phyloP scores from a whole-genome alignment of 495 filamentous ascomycete genomes.

The Lepidopterella palustris region DNA sequence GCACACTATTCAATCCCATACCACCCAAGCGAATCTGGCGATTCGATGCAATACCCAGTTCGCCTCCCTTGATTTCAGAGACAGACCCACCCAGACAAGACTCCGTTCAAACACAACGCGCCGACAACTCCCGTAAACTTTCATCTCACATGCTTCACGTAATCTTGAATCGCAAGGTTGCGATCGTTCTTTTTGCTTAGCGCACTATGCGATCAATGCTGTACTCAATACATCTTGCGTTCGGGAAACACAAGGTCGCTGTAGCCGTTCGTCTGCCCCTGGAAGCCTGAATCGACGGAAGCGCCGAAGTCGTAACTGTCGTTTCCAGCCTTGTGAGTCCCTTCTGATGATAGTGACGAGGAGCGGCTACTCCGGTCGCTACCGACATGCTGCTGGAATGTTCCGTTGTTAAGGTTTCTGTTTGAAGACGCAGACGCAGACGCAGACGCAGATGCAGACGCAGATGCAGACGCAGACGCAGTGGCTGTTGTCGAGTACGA shows the following conservation, averaged over 20 bases:
- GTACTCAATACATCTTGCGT: slow-evolving; percentile 25
- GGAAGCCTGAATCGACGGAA: slow-evolving; percentile 12
- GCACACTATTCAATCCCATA: neutral
- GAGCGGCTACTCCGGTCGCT: slow-evolving; percentile 25
- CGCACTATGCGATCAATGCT: neutral
- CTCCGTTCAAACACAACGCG: slow-evolving; percentile 3
- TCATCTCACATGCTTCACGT: slow-evolving; percentile 5
- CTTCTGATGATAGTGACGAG: slow-evolving; percentile 22
- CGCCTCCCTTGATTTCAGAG: neutral
- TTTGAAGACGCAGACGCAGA: neutral
- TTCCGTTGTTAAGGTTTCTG: slow-evolving; percentile 7
- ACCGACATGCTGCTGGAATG: slow-evolving; percentile 8
- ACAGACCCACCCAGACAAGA: slow-evolving; percentile 6
- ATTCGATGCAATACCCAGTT: slow-evolving; percentile 7
- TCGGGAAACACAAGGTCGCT: slow-evolving; percentile 30
- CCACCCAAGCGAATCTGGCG: neutral
- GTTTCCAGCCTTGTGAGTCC: slow-evolving; percentile 3
- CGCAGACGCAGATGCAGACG: slow-evolving; percentile 1
- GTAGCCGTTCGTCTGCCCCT: slow-evolving; percentile 9
- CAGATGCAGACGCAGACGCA: neutral
- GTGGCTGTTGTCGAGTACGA: slow-evolving; percentile 7
- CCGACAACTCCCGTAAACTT: neutral
- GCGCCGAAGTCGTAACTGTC: slow-evolving; percentile 27
- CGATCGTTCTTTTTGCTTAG: slow-evolving; percentile 2
- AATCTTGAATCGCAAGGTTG: neutral